Evolutionary conservation across 1,139 yeast species (phyloP), one percentile per base, ranked within the genome.

Genomic region (Zygosaccharomyces sapae): DNA sequence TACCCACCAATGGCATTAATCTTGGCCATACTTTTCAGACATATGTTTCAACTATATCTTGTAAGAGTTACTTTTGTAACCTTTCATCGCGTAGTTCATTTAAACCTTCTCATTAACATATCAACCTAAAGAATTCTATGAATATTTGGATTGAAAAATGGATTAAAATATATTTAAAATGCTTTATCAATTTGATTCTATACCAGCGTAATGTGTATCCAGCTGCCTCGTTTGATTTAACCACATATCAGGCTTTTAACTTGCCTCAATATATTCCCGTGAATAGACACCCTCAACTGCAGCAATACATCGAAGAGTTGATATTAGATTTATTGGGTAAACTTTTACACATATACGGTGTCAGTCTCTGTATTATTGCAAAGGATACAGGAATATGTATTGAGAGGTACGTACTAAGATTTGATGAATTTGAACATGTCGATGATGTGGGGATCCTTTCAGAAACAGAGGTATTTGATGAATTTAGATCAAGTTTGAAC

Each of bases 141-240:
- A 53, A 59, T 41, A 49, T 49, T 44, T 51, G 53, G 53, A 43
- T 58, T n/a, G 52, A 49, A 22, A 63, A 62, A 49, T 64, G 68
- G 68, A 45, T 62, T 9, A 53, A 48, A 34, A 45, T 65, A 1
- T 66, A 59, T 48, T 44, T 65, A 29, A 65, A 65, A 53, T 58
- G 66, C 43, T 63, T 55, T 44, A 55, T 66, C n/a, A 63, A 63
- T 41, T 42, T 61, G 24, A 55, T 66, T 3, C 51, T 65, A 10
- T 64, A 55, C 46, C 54, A 63, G 41, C 56, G 68, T 38, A 62
- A 64, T 38, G 62, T 65, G 4, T 66, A 66, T 41, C 69, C 69
- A 3, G 29, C 51, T 7, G 60, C 52, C 19, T 57, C 67, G 1
- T 66, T 66, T 43, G 59, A 56, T 27, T 47, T 60, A 42, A 63